Evolutionary conservation across 83 land plant species (phyloP), one percentile per base, ranked within the genome.

Genomic region (Picea engelmannii): DNA sequence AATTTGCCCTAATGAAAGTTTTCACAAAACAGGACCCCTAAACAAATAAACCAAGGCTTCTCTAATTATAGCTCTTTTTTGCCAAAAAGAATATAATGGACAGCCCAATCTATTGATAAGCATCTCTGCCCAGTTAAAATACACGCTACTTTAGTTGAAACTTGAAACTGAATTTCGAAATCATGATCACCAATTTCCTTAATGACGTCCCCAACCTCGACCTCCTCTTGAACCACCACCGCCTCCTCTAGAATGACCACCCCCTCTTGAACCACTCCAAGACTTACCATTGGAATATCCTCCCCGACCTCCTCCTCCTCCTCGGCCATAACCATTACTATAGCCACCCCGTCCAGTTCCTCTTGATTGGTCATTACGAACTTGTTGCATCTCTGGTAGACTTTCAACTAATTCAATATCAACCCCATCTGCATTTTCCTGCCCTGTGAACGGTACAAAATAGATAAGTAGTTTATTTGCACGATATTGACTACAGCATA

Each of bases 381-480:
- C 81, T 47, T 89, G 88, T 86, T 92, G 91, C 81, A 92, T 81
- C 9, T 60, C 81, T 12, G 93, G 95, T 81, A 92, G 81, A 62
- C 77, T 55, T 55, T 87, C 83, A 81, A 88, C 24, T 20, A 89
- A 89, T 71, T 87, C 88, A 23, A 92, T 66, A 47, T 60, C 87
- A 35, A 90, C 88, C 66, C 79, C 70, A 42, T 80, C 86, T 6
- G 88, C 95, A 90, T 90, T 92, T 42, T 88, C 84, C 79, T 88
- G 91, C 35, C 91, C 95, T 92, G 88, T 67, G 44, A 42, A 15
- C 52, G 6, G 78, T 4, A 76, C 13, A 52, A 13, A 16, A 70
- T 1, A 5, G 8, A 52, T 24, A 1, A 74, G 4, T 4, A 75
- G 4, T 49, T 16, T 52, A 27, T 23, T 76, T 52, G 35, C 18